A percentile compares a stretch with the other conserved stretches of the same genome.
Conservation (phyloP, 2,329 filamentous ascomycete genomes). For the Ophiostoma sp. region DNA sequence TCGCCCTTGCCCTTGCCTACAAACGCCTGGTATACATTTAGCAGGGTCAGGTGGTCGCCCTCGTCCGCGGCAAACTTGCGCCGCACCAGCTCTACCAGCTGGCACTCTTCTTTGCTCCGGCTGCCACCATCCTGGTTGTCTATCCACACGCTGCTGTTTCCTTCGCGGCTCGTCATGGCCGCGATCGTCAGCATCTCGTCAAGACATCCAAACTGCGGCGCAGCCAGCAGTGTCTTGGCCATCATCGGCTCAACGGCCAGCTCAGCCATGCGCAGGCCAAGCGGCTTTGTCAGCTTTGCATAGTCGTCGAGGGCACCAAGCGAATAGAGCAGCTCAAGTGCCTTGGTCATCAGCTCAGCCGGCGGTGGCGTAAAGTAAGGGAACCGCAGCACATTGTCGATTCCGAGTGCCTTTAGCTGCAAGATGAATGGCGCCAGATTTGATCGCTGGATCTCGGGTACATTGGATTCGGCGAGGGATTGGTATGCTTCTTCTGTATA, state of each 20-base stretch:
- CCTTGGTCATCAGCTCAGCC: constrained; percentile 75
- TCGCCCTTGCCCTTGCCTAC: constrained; percentile 78
- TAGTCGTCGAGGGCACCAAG: constrained; percentile 83
- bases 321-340: constrained; percentile 80
- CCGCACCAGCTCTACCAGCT: constrained; percentile 65
- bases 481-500: constrained; percentile 73
- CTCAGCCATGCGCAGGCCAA: constrained; percentile 90
- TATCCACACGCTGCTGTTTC: constrained; percentile 75
- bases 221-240: constrained; percentile 76
- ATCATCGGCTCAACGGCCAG: constrained; percentile 94
- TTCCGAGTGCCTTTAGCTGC: constrained; percentile 89
- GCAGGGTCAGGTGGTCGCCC: constrained; percentile 85
- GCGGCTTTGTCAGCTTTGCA: constrained; percentile 79
- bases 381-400: constrained; percentile 89
- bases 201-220: constrained; percentile 68
- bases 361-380: constrained; percentile 84
- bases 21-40: constrained; percentile 92
- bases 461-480: constrained; percentile 62
- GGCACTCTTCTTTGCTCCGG: constrained; percentile 50
- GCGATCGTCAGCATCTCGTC: constrained; percentile 86
- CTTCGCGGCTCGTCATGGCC: constrained; percentile 85
- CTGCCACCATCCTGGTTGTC: constrained; percentile 60
- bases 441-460: constrained; percentile 87
- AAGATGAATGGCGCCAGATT: constrained; percentile 84
- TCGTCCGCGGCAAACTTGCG: constrained; percentile 86